Evolutionary conservation across 2,329 filamentous ascomycete species (phyloP).

Genomic region (Aspergillus sp.): DNA sequence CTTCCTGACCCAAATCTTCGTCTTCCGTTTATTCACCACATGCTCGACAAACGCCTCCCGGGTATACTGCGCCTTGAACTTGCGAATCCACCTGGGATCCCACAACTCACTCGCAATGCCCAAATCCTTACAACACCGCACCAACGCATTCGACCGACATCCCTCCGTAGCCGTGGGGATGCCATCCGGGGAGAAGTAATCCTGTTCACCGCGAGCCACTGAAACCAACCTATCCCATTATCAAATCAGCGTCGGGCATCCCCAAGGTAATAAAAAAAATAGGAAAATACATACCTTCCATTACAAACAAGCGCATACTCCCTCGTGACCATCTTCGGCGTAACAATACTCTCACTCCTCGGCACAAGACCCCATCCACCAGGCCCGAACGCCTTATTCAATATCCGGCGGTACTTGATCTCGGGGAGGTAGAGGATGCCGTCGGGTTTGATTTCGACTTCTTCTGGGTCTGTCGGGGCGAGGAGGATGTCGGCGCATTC

Average conservation of each 20-base stretch:
- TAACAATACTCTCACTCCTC: conserved; percentile 79
- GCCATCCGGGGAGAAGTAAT: conserved; percentile 85
- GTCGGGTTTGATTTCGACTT: conserved; percentile 97
- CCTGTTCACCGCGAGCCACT: conserved; percentile 90
- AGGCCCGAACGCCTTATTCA: conserved; percentile 89
- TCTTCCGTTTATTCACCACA: conserved; percentile 79
- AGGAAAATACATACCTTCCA: conserved; percentile 64
- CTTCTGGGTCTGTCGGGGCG: conserved; percentile 65
- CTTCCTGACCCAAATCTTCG: conserved; percentile 83
- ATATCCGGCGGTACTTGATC: conserved; percentile 92
- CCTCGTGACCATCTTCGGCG: conserved; percentile 76
- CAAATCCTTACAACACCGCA: conserved; percentile 97
- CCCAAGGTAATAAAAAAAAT: too few relatives aligned
- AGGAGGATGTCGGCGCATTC: conserved; percentile 70
- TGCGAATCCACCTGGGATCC: conserved; percentile 88
- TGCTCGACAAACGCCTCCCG: conserved; percentile 91
- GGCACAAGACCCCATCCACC: conserved; percentile 95
- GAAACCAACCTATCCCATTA: conserved; percentile 66
- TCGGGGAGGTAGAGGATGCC: conserved; percentile 95
- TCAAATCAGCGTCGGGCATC: too few relatives aligned
- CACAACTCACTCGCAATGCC: conserved; percentile 93
- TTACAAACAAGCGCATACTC: conserved; percentile 91
- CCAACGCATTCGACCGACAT: conserved; percentile 95
- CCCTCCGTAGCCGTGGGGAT: conserved; percentile 95
- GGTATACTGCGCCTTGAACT: conserved; percentile 73